A percentile compares a stretch with the other conserved stretches of the same genome.
Evolutionary conservation across 257 asterid genomes (phyloP).

Genomic region (Gentiana macrophylla): DNA sequence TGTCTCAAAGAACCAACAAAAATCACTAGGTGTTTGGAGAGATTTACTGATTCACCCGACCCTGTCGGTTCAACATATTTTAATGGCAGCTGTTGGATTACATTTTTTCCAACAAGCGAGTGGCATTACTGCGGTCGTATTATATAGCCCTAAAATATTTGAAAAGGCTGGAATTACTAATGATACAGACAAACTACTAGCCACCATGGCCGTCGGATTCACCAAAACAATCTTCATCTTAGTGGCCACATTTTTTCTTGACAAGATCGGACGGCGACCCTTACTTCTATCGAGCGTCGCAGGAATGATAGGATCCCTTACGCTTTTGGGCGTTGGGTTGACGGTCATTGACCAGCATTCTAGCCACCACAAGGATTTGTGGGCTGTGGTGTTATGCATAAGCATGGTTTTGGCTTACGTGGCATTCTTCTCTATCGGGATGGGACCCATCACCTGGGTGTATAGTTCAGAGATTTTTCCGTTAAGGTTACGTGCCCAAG

Average conservation of each 20-base stretch:
- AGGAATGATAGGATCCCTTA: constrained; percentile 41
- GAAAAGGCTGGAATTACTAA: background rate
- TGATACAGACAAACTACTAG: constrained; percentile 37
- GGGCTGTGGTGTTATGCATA: constrained; percentile 36
- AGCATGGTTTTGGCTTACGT: constrained; percentile 28
- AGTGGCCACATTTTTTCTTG: constrained; percentile 55
- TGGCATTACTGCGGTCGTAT: constrained; percentile 14
- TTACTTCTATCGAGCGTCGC: constrained; percentile 46
- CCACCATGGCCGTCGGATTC: constrained; percentile 66
- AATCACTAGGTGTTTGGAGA: constrained; percentile 8
- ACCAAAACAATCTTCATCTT: constrained; percentile 53
- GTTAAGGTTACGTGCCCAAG: constrained; percentile 47
- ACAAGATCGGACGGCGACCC: constrained; percentile 60
- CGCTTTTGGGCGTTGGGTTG: constrained; percentile 28
- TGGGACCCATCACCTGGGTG: constrained; percentile 76
- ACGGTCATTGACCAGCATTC: constrained; percentile 26
- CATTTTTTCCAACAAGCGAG: constrained; percentile 27
- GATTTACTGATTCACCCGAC: constrained; percentile 18
- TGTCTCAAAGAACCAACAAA: background rate
- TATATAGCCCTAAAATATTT: constrained; percentile 7
- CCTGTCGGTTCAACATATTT: constrained; percentile 14
- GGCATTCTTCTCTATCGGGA: constrained; percentile 50
- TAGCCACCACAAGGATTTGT: constrained; percentile 14
- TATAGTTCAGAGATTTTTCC: constrained; percentile 64
- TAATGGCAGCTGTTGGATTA: constrained; percentile 15